Conservation (phyloP, 208 protist species). For the Trypanosomatidae sp. region DNA sequence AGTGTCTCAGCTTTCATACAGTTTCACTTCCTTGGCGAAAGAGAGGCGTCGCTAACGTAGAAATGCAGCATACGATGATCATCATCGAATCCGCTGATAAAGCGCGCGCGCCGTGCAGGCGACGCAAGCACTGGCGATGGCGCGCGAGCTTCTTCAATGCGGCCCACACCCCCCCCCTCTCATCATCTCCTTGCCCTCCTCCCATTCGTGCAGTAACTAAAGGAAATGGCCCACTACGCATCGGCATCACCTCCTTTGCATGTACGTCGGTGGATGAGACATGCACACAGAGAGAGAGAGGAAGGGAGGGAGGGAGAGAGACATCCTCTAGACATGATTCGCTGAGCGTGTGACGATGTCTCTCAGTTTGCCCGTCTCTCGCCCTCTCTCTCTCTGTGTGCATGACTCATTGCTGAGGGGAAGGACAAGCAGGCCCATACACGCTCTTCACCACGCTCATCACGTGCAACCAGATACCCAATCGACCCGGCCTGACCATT, state of each 20-base stretch:
- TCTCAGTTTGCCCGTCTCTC: background rate
- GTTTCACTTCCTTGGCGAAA: background rate
- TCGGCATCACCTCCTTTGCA: background rate
- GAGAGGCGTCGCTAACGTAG: background rate
- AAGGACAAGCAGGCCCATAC: background rate
- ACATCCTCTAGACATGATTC: slow-evolving; percentile 2
- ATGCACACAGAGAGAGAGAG: too few relatives aligned
- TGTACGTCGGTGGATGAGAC: background rate
- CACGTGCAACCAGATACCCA: too few relatives aligned
- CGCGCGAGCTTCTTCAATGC: background rate
- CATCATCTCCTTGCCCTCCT: background rate
- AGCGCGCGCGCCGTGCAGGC: background rate
- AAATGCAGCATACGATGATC: background rate
- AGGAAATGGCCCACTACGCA: background rate
- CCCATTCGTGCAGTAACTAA: background rate
- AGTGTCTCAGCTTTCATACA: background rate
- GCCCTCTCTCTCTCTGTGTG: background rate
- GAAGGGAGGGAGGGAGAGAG: too few relatives aligned
- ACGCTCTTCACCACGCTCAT: background rate
- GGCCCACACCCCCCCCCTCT: background rate
- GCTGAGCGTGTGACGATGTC: background rate
- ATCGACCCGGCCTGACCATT: background rate
- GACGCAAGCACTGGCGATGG: background rate
- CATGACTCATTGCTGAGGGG: too few relatives aligned
- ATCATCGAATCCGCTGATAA: background rate